These are phyloP conservation scores for Leptodontidium sp. DNA, from an alignment of 2,329 filamentous ascomycete genomes.

Conservation along the genomic window DNA sequence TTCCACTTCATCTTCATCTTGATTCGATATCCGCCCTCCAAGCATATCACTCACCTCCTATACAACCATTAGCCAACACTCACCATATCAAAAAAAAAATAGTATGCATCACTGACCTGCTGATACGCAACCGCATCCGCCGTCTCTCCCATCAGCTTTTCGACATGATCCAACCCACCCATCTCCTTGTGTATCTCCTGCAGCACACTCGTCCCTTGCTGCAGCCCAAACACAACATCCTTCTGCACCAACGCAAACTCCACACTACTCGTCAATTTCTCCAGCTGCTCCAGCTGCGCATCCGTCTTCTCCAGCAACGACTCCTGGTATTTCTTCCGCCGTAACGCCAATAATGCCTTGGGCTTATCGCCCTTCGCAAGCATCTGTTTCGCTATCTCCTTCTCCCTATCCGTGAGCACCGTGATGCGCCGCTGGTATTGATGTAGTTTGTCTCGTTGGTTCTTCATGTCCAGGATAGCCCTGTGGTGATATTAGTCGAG, in stretches of 20 bases:
- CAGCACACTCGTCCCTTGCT: slow-evolving; percentile 89
- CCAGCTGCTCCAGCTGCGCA: slow-evolving; percentile 90
- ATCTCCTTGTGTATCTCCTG: slow-evolving; percentile 95
- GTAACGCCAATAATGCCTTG: slow-evolving; percentile 84
- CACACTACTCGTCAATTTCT: slow-evolving; percentile 86
- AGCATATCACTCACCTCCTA: slow-evolving; percentile 95
- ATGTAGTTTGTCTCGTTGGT: slow-evolving; percentile 94
- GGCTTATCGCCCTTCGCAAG: slow-evolving; percentile 81
- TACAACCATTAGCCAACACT: slow-evolving; percentile 26
- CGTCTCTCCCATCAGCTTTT: slow-evolving; percentile 93
- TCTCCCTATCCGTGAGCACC: slow-evolving; percentile 86
- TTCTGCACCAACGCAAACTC: slow-evolving; percentile 98
- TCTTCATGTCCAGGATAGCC: slow-evolving; percentile 97
- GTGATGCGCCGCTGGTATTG: slow-evolving; percentile 94
- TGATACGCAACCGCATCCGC: slow-evolving; percentile 93
- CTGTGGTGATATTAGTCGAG: slow-evolving; percentile 54
- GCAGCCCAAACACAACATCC: slow-evolving; percentile 90
- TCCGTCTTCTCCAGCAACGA: slow-evolving; percentile 89
- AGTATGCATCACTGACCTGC: slow-evolving; percentile 62
- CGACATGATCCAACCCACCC: slow-evolving; percentile 91
- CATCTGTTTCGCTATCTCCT: slow-evolving; percentile 83
- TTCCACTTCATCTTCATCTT: slow-evolving; percentile 97
- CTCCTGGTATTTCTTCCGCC: slow-evolving; percentile 97
- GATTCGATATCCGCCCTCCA: slow-evolving; percentile 85
- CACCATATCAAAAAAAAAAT: neutral